phyloP scores from a whole-genome alignment of 1,284 basidiomycete species.

The Lignosus rhinocerotis region DNA sequence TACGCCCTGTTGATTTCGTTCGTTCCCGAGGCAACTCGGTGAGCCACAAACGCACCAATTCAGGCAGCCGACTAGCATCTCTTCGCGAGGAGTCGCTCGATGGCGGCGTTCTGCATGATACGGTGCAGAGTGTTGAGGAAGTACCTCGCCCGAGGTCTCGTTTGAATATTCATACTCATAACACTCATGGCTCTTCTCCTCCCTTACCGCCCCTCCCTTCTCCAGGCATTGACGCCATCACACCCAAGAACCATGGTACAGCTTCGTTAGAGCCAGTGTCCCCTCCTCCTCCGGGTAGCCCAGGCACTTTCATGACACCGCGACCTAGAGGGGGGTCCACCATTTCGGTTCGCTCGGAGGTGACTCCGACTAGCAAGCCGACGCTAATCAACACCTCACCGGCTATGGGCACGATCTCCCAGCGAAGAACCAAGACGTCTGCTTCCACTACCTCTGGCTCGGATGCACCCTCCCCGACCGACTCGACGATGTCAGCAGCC shows the following conservation, averaged over 20 bases:
- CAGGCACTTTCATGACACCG: constrained; percentile 40
- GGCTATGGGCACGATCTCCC: constrained; percentile 65
- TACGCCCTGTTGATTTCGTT: constrained; percentile 37
- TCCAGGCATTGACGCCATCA: constrained; percentile 40
- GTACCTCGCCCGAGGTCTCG: constrained; percentile 26
- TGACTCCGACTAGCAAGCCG: constrained; percentile 25
- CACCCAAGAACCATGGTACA: constrained; percentile 34
- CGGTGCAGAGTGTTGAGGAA: constrained; percentile 27
- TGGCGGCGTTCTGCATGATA: constrained; percentile 11
- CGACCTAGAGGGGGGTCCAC: constrained; percentile 57
- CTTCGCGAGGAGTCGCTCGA: constrained; percentile 59
- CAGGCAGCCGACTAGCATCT: constrained; percentile 55
- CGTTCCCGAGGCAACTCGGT: constrained; percentile 49
- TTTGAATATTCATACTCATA: constrained; percentile 6
- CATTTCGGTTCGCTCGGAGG: constrained; percentile 46
- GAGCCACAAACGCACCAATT: constrained; percentile 55
- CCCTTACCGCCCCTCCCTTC: constrained; percentile 69
- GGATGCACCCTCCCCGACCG: constrained; percentile 56
- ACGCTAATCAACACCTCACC: constrained; percentile 60
- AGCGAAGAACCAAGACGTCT: constrained; percentile 64
- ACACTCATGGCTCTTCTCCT: constrained; percentile 46
- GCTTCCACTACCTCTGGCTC: constrained; percentile 50
- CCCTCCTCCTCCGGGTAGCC: constrained; percentile 28
- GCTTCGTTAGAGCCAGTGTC: constrained; percentile 8
- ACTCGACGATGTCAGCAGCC: constrained; percentile 49